Conservation (phyloP, 257 asterid genomes). For the Solanum tarapatanum region DNA sequence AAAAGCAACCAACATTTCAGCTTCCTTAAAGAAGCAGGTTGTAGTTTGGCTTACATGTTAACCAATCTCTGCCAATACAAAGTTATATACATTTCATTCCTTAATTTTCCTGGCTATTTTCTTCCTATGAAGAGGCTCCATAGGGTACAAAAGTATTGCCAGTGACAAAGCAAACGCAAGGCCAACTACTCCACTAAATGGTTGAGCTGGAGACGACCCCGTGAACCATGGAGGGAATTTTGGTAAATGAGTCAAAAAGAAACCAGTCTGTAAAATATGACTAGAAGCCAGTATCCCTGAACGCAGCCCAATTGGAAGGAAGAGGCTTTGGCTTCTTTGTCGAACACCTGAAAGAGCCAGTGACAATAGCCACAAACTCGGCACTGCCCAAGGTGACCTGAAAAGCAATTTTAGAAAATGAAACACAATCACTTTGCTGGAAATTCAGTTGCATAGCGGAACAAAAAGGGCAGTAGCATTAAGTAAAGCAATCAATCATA, state of each 20-base stretch:
- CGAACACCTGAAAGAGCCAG: constrained; percentile 70
- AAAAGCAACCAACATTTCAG: neutral
- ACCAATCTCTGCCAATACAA: neutral
- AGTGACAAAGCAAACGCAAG: constrained; percentile 37
- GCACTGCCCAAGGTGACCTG: constrained; percentile 78
- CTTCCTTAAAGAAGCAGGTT: neutral
- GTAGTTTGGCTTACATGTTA: neutral
- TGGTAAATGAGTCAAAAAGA: constrained; percentile 39
- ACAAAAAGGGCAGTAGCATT: neutral
- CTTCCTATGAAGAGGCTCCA: constrained; percentile 13
- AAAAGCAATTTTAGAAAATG: neutral
- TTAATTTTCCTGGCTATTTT: constrained; percentile 23
- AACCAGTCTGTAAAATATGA: constrained; percentile 48
- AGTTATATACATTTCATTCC: constrained; percentile 7
- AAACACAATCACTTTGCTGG: neutral
- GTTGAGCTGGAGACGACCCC: constrained; percentile 63
- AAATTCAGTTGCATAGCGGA: neutral
- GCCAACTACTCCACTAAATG: constrained; percentile 85
- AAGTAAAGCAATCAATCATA: neutral
- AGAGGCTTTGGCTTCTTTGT: constrained; percentile 59
- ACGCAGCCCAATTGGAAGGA: constrained; percentile 74
- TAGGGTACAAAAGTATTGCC: constrained; percentile 52
- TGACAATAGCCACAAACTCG: constrained; percentile 80
- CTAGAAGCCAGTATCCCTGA: constrained; percentile 66
- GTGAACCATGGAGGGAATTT: constrained; percentile 52